phyloP scores from a whole-genome alignment of 805 yeast genomes.

The Nakazawaea siamensis region DNA sequence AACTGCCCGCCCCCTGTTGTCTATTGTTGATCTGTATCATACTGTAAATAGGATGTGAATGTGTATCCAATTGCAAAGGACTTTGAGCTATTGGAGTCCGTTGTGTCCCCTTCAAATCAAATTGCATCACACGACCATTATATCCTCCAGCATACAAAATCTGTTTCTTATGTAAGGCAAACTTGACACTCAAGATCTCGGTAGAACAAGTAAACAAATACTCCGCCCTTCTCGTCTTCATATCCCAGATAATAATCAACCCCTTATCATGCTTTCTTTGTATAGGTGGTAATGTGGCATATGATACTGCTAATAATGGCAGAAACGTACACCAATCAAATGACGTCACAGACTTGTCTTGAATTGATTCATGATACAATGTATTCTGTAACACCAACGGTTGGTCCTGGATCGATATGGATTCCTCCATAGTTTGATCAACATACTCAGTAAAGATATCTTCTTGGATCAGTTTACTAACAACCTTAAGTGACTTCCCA shows the following conservation, averaged over 20 bases:
- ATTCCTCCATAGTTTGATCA: no score
- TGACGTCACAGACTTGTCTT: slow-evolving; percentile 10
- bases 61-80: slow-evolving; percentile 6
- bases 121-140: slow-evolving; percentile 29
- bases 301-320: slow-evolving; percentile 11
- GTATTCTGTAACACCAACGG: not conserved
- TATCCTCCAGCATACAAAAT: slow-evolving; percentile 28
- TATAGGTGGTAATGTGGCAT: slow-evolving; percentile 6
- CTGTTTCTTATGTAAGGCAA: slow-evolving; percentile 21
- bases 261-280: slow-evolving; percentile 14
- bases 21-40: slow-evolving; percentile 5
- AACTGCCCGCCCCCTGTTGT: not conserved
- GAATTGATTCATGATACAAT: slow-evolving; percentile 2
- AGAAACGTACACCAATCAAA: slow-evolving; percentile 14
- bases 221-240: slow-evolving; percentile 18
- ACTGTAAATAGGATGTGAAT: slow-evolving; percentile 8
- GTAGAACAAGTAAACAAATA: slow-evolving; percentile 25
- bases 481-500: slow-evolving; percentile 2
- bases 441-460: no score
- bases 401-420: no score
- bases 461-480: slow-evolving; percentile 7
- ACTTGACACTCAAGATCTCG: slow-evolving; percentile 21
- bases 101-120: slow-evolving; percentile 23
- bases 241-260: slow-evolving; percentile 21
- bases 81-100: slow-evolving; percentile 4